phyloP scores from a whole-genome alignment of 1,139 yeast species.

The Candida freyschussii region DNA sequence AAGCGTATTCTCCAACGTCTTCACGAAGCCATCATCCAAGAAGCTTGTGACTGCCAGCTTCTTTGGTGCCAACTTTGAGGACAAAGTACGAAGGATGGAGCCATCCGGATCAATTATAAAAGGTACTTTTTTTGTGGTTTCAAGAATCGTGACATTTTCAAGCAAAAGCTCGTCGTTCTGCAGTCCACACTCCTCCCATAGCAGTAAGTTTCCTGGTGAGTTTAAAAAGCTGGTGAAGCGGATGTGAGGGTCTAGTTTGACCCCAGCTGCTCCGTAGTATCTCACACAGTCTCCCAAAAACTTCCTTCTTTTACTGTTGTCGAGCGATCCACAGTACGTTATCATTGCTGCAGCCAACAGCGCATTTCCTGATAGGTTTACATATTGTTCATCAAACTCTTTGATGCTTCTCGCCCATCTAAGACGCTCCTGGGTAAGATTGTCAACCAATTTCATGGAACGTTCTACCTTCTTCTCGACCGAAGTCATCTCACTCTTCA shows the following conservation, averaged over 20 bases:
- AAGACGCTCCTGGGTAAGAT: slow-evolving; percentile 60
- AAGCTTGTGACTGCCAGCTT: slow-evolving; percentile 62
- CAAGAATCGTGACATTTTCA: slow-evolving; percentile 59
- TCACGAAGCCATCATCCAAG: slow-evolving; percentile 61
- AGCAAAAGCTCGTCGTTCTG: slow-evolving; percentile 53
- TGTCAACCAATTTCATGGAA: slow-evolving; percentile 58
- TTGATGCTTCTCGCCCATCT: slow-evolving; percentile 67
- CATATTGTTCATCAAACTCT: slow-evolving; percentile 44
- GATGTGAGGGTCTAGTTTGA: slow-evolving; percentile 39
- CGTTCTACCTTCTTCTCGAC: slow-evolving; percentile 62
- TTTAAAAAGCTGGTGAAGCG: slow-evolving; percentile 36
- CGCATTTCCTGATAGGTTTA: slow-evolving; percentile 58
- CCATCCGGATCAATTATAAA: slow-evolving; percentile 73
- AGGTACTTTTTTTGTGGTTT: slow-evolving; percentile 40
- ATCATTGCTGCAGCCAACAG: slow-evolving; percentile 58
- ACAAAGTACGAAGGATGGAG: slow-evolving; percentile 39
- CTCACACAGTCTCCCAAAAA: slow-evolving; percentile 40
- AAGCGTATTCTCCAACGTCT: slow-evolving; percentile 72
- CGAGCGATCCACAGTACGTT: slow-evolving; percentile 58
- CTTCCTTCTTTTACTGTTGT: slow-evolving; percentile 44
- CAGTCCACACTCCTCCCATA: slow-evolving; percentile 53
- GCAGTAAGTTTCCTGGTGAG: slow-evolving; percentile 36
- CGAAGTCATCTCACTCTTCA: slow-evolving; percentile 61
- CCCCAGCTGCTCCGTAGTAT: slow-evolving; percentile 34
- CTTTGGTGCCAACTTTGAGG: slow-evolving; percentile 30